Percentiles rank a stretch among this genome's conserved stretches.
Evolutionary conservation across 768 basidiomycete genomes (phyloP).

Genomic region (Vararia minispora): DNA sequence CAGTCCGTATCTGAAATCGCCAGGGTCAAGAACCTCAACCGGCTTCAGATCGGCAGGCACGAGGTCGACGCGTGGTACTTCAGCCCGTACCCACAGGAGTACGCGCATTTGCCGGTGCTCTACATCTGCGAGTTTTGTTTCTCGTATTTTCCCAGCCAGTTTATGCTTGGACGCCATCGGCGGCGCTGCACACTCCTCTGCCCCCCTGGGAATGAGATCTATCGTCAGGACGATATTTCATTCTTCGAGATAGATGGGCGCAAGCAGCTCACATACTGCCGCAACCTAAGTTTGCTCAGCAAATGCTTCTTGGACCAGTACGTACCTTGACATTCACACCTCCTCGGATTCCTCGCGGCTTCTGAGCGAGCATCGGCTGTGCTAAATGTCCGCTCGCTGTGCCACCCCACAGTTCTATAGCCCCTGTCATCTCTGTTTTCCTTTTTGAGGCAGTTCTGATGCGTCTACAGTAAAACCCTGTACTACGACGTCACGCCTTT

Average conservation of each 20-base stretch:
- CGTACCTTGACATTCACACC: conserved; percentile 22
- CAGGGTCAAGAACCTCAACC: conserved; percentile 96
- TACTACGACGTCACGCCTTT: conserved; percentile 99
- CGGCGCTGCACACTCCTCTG: conserved; percentile 83
- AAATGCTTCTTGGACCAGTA: conserved; percentile 99
- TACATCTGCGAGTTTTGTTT: conserved; percentile 99
- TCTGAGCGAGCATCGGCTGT: too few species aligned
- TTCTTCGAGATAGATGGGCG: conserved; percentile 99
- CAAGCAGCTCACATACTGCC: conserved; percentile 91
- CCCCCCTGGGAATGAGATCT: conserved; percentile 99
- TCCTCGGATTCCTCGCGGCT: too few species aligned
- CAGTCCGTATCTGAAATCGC: conserved; percentile 97
- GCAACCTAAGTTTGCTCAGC: conserved; percentile 90
- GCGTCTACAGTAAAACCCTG: conserved; percentile 70
- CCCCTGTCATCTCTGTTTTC: not conserved
- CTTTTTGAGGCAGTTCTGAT: conserved; percentile 14
- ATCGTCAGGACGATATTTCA: conserved; percentile 92
- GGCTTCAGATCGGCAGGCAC: conserved; percentile 90
- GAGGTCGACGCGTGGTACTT: conserved; percentile 99
- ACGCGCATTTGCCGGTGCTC: conserved; percentile 87
- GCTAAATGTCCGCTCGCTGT: too few species aligned
- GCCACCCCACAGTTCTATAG: too few species aligned
- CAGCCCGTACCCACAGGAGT: conserved; percentile 97
- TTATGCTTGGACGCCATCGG: conserved; percentile 89
- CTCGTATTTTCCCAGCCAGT: conserved; percentile 79